Percentiles rank a stretch among this genome's conserved stretches.
Evolutionary conservation across 495 filamentous ascomycete genomes (phyloP).

Genomic region (Cudoniella acicularis): DNA sequence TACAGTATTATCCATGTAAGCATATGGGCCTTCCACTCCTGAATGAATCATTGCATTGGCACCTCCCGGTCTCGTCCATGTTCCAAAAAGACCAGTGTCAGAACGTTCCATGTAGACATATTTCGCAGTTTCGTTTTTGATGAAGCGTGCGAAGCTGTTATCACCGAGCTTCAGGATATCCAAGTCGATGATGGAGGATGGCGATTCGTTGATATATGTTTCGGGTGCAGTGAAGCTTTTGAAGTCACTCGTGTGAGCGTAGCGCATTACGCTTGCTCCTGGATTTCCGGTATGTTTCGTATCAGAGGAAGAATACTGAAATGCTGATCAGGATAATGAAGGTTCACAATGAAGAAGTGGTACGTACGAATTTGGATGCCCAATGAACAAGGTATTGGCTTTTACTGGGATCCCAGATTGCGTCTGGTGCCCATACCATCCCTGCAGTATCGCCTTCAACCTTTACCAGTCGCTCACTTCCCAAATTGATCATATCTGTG

Average conservation of each 20-base stretch:
- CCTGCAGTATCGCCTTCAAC: slow-evolving; percentile 47
- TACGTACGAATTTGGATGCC: slow-evolving; percentile 47
- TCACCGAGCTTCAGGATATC: slow-evolving; percentile 32
- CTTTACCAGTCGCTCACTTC: slow-evolving; percentile 41
- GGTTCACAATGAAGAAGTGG: neutral
- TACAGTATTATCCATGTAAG: slow-evolving; percentile 42
- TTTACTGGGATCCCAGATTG: slow-evolving; percentile 48
- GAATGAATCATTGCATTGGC: slow-evolving; percentile 35
- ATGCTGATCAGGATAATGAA: neutral
- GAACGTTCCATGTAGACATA: slow-evolving; percentile 47
- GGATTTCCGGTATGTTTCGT: slow-evolving; percentile 23
- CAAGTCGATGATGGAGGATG: slow-evolving; percentile 32
- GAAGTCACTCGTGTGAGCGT: slow-evolving; percentile 31
- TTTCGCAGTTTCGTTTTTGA: slow-evolving; percentile 50
- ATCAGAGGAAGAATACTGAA: slow-evolving; percentile 24
- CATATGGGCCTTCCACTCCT: slow-evolving; percentile 47
- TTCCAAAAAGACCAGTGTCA: slow-evolving; percentile 44
- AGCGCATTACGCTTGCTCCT: slow-evolving; percentile 26
- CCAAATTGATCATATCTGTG: slow-evolving; percentile 46
- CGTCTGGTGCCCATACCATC: slow-evolving; percentile 55
- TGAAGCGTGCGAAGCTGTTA: slow-evolving; percentile 42
- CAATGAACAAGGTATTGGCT: slow-evolving; percentile 49
- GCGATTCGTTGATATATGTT: slow-evolving; percentile 20
- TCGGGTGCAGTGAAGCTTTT: slow-evolving; percentile 21
- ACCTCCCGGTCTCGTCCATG: slow-evolving; percentile 46